Evolutionary conservation across 2,329 filamentous ascomycete species (phyloP).

Genomic region (Pseudonectria foliicola): DNA sequence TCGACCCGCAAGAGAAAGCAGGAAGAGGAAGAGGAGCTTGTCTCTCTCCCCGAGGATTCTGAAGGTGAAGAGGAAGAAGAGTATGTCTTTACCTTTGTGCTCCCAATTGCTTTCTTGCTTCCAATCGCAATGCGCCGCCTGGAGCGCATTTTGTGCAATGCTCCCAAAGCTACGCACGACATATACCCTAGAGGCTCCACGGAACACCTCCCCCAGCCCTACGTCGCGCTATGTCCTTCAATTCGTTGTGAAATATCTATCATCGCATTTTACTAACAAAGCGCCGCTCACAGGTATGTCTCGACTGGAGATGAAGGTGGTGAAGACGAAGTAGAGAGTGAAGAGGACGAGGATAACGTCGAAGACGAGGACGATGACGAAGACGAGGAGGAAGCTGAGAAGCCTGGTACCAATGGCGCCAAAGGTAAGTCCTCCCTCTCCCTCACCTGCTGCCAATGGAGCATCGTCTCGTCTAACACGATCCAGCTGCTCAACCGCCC

Average conservation of each 20-base stretch:
- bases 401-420: slow-evolving; percentile 22
- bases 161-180: slow-evolving; percentile 3
- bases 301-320: slow-evolving; percentile 35
- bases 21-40: slow-evolving; percentile 49
- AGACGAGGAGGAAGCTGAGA: slow-evolving; percentile 23
- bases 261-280: slow-evolving; percentile 10
- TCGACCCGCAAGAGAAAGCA: slow-evolving; percentile 48
- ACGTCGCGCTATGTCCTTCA: no score
- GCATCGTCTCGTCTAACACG: background rate
- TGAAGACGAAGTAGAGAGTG: slow-evolving; percentile 32
- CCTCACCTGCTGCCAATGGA: slow-evolving; percentile 6
- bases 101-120: slow-evolving; percentile 5
- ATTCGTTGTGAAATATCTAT: background rate
- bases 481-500: slow-evolving; percentile 34
- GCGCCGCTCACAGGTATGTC: slow-evolving; percentile 24
- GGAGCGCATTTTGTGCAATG: slow-evolving; percentile 2
- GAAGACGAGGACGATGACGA: slow-evolving; percentile 31
- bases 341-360: slow-evolving; percentile 31
- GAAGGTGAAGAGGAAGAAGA: slow-evolving; percentile 48
- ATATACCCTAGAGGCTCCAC: background rate
- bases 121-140: background rate
- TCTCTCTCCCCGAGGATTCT: slow-evolving; percentile 45
- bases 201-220: background rate
- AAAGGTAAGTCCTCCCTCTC: slow-evolving; percentile 28
- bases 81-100: slow-evolving; percentile 30